These are phyloP conservation scores for Pontederia crassipes DNA, from an alignment of 176 grass and related monocot species.

Conservation along the genomic window DNA sequence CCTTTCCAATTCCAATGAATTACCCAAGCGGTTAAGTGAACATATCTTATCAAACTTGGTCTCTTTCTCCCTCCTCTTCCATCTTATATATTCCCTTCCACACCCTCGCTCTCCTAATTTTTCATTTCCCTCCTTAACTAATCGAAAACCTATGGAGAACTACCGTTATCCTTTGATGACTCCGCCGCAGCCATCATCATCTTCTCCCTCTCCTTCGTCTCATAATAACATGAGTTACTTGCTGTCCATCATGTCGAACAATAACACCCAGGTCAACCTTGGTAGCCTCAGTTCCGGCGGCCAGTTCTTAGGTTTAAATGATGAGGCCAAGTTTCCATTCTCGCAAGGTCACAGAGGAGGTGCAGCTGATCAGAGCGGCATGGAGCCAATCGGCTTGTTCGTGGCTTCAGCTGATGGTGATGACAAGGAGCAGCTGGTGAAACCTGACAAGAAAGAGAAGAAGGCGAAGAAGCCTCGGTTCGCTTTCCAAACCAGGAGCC, in stretches of 20 bases:
- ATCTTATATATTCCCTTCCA: too few relatives aligned
- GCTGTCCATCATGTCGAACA: neutral
- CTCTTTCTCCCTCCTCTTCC: too few relatives aligned
- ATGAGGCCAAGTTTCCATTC: neutral
- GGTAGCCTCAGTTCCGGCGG: neutral
- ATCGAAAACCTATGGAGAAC: too few relatives aligned
- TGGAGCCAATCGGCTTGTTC: too few relatives aligned
- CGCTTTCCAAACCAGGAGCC: slow-evolving; percentile 9
- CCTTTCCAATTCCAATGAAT: too few relatives aligned
- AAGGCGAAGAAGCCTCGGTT: neutral
- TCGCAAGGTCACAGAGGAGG: neutral
- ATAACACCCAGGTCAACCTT: neutral
- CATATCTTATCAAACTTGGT: too few relatives aligned
- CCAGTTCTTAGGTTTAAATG: neutral
- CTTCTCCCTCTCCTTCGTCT: neutral
- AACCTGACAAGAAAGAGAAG: neutral
- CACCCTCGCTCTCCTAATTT: too few relatives aligned
- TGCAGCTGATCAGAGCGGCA: too few relatives aligned
- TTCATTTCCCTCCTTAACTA: too few relatives aligned
- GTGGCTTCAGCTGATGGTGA: too few relatives aligned
- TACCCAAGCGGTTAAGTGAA: too few relatives aligned
- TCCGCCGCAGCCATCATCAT: neutral
- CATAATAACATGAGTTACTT: neutral
- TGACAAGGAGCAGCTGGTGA: neutral
- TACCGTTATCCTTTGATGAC: neutral